phyloP scores from a whole-genome alignment of 192 early-diverging fungal genomes.

The Piromyces finnis region DNA sequence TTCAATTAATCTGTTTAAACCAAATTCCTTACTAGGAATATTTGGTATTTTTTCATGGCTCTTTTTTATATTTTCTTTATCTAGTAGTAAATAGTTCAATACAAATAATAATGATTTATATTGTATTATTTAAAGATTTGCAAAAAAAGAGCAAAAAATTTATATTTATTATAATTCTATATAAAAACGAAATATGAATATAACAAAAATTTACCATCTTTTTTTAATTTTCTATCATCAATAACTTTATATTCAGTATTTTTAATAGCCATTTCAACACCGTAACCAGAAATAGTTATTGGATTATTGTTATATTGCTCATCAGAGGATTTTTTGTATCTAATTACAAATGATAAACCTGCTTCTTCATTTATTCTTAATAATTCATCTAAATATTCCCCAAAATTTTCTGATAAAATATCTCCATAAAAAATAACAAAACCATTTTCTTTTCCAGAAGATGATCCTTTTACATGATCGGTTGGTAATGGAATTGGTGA shows the following conservation, averaged over 20 bases:
- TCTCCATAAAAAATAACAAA: conserved; percentile 62
- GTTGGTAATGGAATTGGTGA: neutral
- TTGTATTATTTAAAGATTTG: no score
- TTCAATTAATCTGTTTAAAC: neutral
- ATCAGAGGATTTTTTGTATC: conserved; percentile 38
- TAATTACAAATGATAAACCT: conserved; percentile 41
- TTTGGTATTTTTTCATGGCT: neutral
- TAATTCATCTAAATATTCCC: conserved; percentile 31
- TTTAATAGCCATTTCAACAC: conserved; percentile 85
- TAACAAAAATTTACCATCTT: neutral
- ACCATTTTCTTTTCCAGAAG: conserved; percentile 7
- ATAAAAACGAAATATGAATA: no score
- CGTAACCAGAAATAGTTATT: conserved; percentile 68
- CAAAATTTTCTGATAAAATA: conserved; percentile 33
- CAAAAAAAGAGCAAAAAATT: no score
- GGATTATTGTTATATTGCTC: neutral
- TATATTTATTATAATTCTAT: no score
- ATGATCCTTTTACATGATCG: neutral
- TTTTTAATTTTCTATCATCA: conserved; percentile 65
- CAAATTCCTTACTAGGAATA: neutral
- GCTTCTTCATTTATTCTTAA: conserved; percentile 18
- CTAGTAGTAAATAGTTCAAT: no score
- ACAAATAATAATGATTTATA: no score
- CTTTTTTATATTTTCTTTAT: neutral
- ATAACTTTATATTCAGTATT: conserved; percentile 91